A percentile compares a stretch with the other conserved stretches of the same genome.
Evolutionary conservation across 2,329 filamentous ascomycete genomes (phyloP).

Genomic region (Hansfordia pulvinata): DNA sequence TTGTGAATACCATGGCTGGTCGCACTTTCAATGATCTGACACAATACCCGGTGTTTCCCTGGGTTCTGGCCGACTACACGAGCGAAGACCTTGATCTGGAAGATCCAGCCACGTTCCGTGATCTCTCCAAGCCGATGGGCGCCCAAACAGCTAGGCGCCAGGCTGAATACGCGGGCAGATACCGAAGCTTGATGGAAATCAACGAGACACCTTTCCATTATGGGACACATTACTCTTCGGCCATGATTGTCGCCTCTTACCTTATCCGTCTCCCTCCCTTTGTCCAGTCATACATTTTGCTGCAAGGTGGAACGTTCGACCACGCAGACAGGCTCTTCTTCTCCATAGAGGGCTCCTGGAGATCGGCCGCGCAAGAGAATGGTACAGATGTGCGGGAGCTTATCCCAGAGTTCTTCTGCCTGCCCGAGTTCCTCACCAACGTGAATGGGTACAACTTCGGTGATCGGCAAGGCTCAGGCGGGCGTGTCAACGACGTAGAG

Average conservation of each 20-base stretch:
- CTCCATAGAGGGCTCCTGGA: slow-evolving; percentile 83
- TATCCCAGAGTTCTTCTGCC: slow-evolving; percentile 93
- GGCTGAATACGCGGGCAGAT: slow-evolving; percentile 68
- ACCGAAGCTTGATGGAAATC: slow-evolving; percentile 81
- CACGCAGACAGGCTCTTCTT: slow-evolving; percentile 93
- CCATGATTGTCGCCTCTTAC: slow-evolving; percentile 97
- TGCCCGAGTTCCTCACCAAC: slow-evolving; percentile 91
- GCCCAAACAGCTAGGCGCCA: slow-evolving; percentile 70
- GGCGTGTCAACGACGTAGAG: slow-evolving; percentile 70
- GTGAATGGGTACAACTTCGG: slow-evolving; percentile 93
- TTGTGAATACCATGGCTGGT: slow-evolving; percentile 94
- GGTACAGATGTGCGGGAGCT: slow-evolving; percentile 91
- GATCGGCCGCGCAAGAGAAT: slow-evolving; percentile 75
- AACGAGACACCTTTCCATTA: slow-evolving; percentile 91
- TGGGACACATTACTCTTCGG: slow-evolving; percentile 95
- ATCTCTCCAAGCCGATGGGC: slow-evolving; percentile 92
- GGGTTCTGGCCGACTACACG: slow-evolving; percentile 91
- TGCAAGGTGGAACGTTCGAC: slow-evolving; percentile 94
- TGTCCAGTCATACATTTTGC: slow-evolving; percentile 83
- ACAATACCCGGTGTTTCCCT: slow-evolving; percentile 95
- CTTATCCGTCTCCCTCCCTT: slow-evolving; percentile 91
- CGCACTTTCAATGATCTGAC: slow-evolving; percentile 96
- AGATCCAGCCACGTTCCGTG: slow-evolving; percentile 74
- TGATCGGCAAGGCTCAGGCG: slow-evolving; percentile 63
- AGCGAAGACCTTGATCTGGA: slow-evolving; percentile 83